Conservation (phyloP, 371 early-diverging fungal genomes). For the Rozella allomycis region DNA sequence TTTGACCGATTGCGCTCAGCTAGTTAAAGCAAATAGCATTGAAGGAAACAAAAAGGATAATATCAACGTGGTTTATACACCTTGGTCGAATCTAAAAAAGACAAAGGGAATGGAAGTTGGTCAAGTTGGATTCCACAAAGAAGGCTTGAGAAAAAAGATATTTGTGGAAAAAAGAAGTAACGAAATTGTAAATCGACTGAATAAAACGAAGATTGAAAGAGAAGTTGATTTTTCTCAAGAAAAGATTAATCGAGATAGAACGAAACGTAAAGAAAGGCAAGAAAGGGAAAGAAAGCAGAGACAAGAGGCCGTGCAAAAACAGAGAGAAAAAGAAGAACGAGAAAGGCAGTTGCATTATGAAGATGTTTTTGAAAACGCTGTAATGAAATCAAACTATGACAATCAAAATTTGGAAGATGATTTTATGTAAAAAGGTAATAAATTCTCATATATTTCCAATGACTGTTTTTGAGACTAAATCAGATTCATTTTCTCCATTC, state of each 20-base stretch:
- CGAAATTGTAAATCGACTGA: neutral
- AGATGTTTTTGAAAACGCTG: neutral
- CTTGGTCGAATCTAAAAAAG: conserved; percentile 19
- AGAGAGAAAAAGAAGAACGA: neutral
- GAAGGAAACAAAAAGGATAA: conserved; percentile 63
- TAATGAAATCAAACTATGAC: neutral
- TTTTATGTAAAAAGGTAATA: neutral
- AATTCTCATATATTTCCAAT: too few species aligned
- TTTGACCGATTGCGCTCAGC: conserved; percentile 66
- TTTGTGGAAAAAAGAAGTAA: neutral
- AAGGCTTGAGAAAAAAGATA: neutral
- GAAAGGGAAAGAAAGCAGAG: neutral
- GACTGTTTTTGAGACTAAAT: too few species aligned
- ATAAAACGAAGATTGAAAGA: neutral
- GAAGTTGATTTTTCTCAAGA: neutral
- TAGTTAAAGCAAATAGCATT: conserved; percentile 87
- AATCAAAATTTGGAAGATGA: neutral
- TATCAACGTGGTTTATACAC: conserved; percentile 77
- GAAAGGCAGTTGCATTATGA: neutral
- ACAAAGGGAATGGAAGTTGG: conserved; percentile 81
- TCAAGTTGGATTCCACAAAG: conserved; percentile 80
- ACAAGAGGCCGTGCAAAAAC: neutral
- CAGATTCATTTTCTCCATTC: too few species aligned
- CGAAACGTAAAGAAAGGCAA: neutral
- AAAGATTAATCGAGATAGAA: too few species aligned